These are phyloP conservation scores for Salvia rosmarinus DNA, from an alignment of 257 asterid species.

Conservation along the genomic window DNA sequence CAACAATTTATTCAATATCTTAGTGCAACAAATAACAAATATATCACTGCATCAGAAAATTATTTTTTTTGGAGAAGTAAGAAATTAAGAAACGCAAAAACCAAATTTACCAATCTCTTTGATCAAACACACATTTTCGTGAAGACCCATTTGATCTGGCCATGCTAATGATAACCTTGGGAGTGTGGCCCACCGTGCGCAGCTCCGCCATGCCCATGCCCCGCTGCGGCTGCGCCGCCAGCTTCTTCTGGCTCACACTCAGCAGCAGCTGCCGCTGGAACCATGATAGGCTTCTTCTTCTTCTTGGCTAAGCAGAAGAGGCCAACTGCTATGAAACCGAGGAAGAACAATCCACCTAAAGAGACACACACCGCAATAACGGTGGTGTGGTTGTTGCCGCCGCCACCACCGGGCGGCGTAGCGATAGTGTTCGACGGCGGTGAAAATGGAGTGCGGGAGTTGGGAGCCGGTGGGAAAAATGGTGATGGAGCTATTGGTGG, in stretches of 20 bases:
- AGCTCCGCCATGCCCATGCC: conserved; percentile 27
- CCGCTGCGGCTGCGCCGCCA: conserved; percentile 13
- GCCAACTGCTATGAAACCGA: conserved; percentile 60
- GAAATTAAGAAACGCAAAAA: not conserved
- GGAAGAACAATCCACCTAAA: conserved; percentile 65
- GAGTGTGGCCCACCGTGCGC: conserved; percentile 35
- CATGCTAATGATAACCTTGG: conserved; percentile 14
- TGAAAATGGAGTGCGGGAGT: conserved; percentile 36
- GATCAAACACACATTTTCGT: not conserved
- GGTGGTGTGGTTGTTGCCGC: conserved; percentile 49
- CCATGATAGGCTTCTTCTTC: conserved; percentile 58
- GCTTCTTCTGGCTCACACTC: conserved; percentile 40
- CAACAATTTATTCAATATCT: not conserved
- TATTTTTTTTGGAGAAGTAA: too few relatives aligned
- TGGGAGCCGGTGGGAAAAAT: conserved; percentile 32
- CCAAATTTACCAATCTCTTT: not conserved
- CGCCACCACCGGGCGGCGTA: conserved; percentile 48
- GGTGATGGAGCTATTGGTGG: conserved; percentile 37
- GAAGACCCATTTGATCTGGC: not conserved
- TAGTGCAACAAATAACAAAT: not conserved
- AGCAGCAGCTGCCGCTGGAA: conserved; percentile 47
- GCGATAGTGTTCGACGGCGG: conserved; percentile 38
- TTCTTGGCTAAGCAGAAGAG: conserved; percentile 63
- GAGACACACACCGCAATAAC: conserved; percentile 61
- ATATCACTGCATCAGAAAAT: not conserved